Conservation (phyloP, 345 rosid genomes). For the Ceriops decandra region DNA sequence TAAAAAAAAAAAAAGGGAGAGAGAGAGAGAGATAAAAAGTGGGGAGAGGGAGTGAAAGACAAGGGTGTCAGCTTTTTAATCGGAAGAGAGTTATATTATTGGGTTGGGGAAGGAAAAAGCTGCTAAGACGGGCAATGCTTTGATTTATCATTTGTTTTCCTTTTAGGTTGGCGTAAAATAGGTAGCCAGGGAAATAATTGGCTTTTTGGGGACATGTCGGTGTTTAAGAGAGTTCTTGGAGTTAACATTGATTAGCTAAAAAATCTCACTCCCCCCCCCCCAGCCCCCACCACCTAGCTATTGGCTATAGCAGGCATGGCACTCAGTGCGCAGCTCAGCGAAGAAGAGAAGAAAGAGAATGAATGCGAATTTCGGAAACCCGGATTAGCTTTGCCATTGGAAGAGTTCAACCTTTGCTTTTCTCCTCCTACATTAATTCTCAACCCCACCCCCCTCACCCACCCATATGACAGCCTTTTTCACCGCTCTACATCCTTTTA, state of each 20-base stretch:
- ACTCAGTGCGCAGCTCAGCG: constrained; percentile 6
- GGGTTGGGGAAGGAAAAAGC: constrained; percentile 12
- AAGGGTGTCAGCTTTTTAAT: constrained; percentile 28
- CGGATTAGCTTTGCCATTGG: constrained; percentile 27
- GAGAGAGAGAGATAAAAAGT: constrained; percentile 1
- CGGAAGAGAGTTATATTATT: neutral
- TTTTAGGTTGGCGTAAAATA: neutral
- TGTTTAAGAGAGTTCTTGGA: constrained; percentile 34
- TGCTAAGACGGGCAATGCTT: neutral
- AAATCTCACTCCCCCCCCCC: too few relatives aligned
- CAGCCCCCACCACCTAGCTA: neutral
- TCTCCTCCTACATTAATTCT: neutral
- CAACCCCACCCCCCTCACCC: neutral
- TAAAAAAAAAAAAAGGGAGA: too few relatives aligned
- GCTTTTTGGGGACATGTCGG: constrained; percentile 54
- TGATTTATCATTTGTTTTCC: neutral
- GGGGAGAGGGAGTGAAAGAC: neutral
- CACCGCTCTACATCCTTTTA: neutral
- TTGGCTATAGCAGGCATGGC: constrained; percentile 19
- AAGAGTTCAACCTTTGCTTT: constrained; percentile 22
- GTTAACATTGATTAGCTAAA: too few relatives aligned
- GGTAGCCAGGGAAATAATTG: constrained; percentile 1
- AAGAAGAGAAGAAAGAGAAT: neutral
- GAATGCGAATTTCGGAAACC: constrained; percentile 37
- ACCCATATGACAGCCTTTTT: neutral